phyloP scores from a whole-genome alignment of 192 early-diverging fungal species.

The Phycomyces blakesleeanus region DNA sequence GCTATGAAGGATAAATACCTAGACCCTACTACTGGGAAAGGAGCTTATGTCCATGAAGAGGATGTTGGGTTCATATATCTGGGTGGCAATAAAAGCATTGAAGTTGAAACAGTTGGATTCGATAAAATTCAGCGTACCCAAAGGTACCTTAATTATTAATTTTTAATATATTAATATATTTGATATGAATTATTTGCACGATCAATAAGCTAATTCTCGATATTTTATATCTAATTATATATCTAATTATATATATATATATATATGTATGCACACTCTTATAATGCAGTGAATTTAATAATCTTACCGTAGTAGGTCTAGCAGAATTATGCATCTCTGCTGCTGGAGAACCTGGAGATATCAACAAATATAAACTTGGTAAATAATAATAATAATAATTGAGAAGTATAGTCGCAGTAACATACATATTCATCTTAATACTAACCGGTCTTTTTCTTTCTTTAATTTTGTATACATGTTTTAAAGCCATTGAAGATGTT shows the following conservation, averaged over 20 bases:
- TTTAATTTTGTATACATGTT: not conserved
- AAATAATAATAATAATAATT: conserved; percentile 13
- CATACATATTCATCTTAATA: too few species aligned
- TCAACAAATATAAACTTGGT: conserved; percentile 36
- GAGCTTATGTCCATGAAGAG: conserved; percentile 18
- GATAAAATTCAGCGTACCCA: conserved; percentile 45
- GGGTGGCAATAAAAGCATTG: conserved; percentile 43
- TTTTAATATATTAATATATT: too few species aligned
- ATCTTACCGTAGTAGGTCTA: conserved; percentile 26
- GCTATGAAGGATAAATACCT: conserved; percentile 46
- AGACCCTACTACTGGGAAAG: conserved; percentile 1
- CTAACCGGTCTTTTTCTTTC: not conserved
- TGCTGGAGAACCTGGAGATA: conserved; percentile 31
- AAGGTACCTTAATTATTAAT: conserved; percentile 23
- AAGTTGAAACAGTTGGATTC: conserved; percentile 53
- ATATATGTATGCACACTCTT: not conserved
- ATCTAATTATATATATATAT: too few species aligned
- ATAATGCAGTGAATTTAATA: conserved; percentile 7
- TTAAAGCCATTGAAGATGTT: conserved; percentile 45
- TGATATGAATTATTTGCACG: too few species aligned
- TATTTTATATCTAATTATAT: not conserved
- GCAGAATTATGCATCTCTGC: conserved; percentile 3
- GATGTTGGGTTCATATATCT: conserved; percentile 31
- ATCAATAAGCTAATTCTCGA: not conserved
- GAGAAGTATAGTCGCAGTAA: too few species aligned